phyloP scores from a whole-genome alignment of 164 flowering plant species.

The Saururus chinensis region DNA sequence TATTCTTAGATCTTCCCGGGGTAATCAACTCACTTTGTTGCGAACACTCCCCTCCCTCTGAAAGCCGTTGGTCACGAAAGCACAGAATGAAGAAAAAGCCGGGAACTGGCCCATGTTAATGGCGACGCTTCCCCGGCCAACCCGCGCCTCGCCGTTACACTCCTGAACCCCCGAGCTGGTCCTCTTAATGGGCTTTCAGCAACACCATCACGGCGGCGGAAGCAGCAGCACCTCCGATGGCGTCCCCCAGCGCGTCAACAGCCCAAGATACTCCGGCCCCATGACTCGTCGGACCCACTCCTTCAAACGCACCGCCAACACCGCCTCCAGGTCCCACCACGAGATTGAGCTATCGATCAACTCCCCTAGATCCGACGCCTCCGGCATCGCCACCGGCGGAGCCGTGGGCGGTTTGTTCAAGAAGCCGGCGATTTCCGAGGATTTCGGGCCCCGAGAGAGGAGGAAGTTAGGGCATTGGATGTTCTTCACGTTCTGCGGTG shows the following conservation, averaged over 20 bases:
- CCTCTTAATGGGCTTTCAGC: slow-evolving; percentile 23
- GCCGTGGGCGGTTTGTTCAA: slow-evolving; percentile 16
- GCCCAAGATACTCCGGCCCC: slow-evolving; percentile 78
- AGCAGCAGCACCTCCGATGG: slow-evolving; percentile 14
- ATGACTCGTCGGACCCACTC: slow-evolving; percentile 83
- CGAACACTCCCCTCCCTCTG: no score
- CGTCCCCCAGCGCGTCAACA: slow-evolving; percentile 54
- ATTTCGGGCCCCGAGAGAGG: slow-evolving; percentile 39
- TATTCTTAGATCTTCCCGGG: no score
- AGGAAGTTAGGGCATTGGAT: slow-evolving; percentile 73
- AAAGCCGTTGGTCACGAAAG: no score
- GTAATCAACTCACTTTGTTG: no score
- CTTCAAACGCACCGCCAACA: slow-evolving; percentile 42
- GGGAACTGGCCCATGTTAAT: no score
- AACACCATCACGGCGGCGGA: slow-evolving; percentile 5
- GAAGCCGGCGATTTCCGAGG: slow-evolving; percentile 16
- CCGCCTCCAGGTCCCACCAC: slow-evolving; percentile 24
- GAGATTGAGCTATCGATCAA: slow-evolving; percentile 61
- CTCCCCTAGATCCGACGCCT: slow-evolving; percentile 70
- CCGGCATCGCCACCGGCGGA: slow-evolving; percentile 21
- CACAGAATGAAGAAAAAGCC: no score
- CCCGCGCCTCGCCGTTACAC: no score
- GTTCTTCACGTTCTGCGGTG: slow-evolving; percentile 81
- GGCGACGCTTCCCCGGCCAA: no score
- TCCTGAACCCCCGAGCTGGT: no score